Evolutionary conservation across 1,284 basidiomycete species (phyloP).

Genomic region (Cryptococcus floricola): DNA sequence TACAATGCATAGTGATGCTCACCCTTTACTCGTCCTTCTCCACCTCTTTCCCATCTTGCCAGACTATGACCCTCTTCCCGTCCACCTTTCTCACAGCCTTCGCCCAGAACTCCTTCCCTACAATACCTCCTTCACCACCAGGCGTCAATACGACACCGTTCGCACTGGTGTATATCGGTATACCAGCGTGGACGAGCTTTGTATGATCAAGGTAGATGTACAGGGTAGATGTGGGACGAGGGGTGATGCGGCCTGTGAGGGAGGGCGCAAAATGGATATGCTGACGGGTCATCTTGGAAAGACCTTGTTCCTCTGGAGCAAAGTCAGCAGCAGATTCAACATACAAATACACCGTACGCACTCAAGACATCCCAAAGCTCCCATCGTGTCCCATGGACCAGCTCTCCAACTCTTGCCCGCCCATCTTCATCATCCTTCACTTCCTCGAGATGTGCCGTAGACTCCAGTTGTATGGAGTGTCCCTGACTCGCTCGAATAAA

Average conservation of each 20-base stretch:
- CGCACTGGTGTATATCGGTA: conserved; percentile 42
- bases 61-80: too few relatives aligned
- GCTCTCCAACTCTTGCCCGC: conserved; percentile 24
- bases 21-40: too few relatives aligned
- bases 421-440: conserved; percentile 37
- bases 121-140: conserved; percentile 33
- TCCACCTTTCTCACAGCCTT: too few relatives aligned
- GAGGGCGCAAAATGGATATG: conserved; percentile 49
- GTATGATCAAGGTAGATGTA: conserved; percentile 46
- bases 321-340: neutral
- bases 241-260: conserved; percentile 26
- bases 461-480: conserved; percentile 74
- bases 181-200: conserved; percentile 30
- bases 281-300: conserved; percentile 45
- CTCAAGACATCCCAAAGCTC: conserved; percentile 45
- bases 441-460: conserved; percentile 52
- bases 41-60: too few relatives aligned
- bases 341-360: conserved; percentile 21
- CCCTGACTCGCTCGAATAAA: conserved; percentile 95
- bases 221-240: conserved; percentile 40
- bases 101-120: conserved; percentile 34
- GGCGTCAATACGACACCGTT: conserved; percentile 49
- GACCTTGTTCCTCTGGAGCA: conserved; percentile 31
- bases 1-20: too few relatives aligned
- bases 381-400: conserved; percentile 47